These are phyloP conservation scores for Arabis hirsuta DNA, from an alignment of 345 rosid species.

Conservation along the genomic window DNA sequence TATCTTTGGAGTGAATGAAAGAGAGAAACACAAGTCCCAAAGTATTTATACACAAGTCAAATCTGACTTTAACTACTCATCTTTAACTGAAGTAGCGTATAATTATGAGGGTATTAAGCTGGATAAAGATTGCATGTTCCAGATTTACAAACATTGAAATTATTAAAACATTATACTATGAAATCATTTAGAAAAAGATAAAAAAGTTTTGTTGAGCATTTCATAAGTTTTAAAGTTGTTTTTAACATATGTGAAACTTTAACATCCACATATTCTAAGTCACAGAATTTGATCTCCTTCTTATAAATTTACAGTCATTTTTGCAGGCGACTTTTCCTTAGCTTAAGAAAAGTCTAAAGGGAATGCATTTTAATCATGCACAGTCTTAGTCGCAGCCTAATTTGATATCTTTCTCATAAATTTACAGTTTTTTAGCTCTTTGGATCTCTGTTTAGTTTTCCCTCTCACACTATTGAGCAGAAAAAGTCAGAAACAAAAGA, in stretches of 20 bases:
- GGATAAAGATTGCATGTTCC: constrained; percentile 41
- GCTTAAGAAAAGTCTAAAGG: no score
- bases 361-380: no score
- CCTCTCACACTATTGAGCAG: constrained; percentile 12
- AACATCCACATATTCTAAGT: neutral
- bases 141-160: neutral
- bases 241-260: neutral
- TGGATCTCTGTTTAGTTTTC: no score
- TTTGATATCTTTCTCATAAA: no score
- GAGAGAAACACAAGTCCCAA: constrained; percentile 4
- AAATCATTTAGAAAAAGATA: no score
- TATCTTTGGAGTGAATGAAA: constrained; percentile 29
- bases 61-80: constrained; percentile 30
- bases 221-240: neutral
- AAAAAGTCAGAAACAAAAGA: constrained; percentile 24
- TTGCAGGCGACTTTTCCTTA: no score
- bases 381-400: no score
- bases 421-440: no score
- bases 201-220: neutral
- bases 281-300: neutral
- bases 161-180: neutral
- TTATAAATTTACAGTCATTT: neutral
- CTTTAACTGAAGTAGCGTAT: constrained; percentile 33
- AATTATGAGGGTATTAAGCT: constrained; percentile 20
- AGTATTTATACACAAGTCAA: constrained; percentile 28